Evolutionary conservation across 176 grass and related monocot species (phyloP).

Genomic region (Otatea glauca): DNA sequence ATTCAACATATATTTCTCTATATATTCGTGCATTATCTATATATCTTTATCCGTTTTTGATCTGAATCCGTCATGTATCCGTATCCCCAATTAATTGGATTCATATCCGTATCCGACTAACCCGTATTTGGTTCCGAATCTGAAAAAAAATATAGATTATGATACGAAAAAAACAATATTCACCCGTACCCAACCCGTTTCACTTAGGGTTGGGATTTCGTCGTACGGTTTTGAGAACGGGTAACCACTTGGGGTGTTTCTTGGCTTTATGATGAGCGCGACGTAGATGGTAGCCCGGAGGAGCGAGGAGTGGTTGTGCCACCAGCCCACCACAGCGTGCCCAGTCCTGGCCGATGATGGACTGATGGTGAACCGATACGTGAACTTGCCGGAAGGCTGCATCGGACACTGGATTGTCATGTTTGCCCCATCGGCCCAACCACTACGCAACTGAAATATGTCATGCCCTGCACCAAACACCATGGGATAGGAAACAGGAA

Average conservation of each 20-base stretch:
- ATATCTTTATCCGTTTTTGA: no score
- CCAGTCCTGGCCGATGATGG: slow-evolving; percentile 56
- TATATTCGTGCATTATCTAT: no score
- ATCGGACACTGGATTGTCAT: slow-evolving; percentile 52
- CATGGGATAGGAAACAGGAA: not conserved
- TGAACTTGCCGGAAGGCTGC: slow-evolving; percentile 12
- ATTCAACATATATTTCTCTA: no score
- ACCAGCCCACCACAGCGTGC: slow-evolving; percentile 91
- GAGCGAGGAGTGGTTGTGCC: slow-evolving; percentile 62
- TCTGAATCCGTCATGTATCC: no score
- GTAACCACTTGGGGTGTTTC: slow-evolving; percentile 15
- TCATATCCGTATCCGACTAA: no score
- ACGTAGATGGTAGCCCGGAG: slow-evolving; percentile 65
- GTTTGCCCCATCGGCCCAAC: slow-evolving; percentile 41
- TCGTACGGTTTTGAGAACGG: slow-evolving; percentile 49
- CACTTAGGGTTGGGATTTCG: no score
- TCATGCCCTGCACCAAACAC: slow-evolving; percentile 45
- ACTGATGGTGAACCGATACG: slow-evolving; percentile 48
- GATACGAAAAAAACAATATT: no score
- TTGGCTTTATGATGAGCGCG: slow-evolving; percentile 57
- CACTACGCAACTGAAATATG: slow-evolving; percentile 27
- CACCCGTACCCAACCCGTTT: no score
- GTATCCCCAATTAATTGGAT: no score
- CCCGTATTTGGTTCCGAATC: no score
- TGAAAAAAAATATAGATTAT: no score